These are phyloP conservation scores for Taphrina communis DNA, from an alignment of 1,139 yeast species.

Conservation along the genomic window DNA sequence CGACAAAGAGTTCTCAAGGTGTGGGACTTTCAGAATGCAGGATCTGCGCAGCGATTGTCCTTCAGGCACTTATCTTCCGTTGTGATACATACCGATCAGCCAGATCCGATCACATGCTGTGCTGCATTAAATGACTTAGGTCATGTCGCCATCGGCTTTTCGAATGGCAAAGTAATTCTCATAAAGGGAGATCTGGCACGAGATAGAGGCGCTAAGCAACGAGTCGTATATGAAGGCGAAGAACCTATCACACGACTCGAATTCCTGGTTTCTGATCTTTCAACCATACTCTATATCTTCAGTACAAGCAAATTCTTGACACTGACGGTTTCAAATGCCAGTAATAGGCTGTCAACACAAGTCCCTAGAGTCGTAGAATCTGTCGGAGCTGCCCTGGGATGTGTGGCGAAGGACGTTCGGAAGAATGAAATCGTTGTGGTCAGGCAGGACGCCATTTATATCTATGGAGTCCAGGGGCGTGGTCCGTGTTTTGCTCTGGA, in stretches of 20 bases:
- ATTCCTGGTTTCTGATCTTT: conserved; percentile 56
- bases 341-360: conserved; percentile 73
- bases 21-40: conserved; percentile 17
- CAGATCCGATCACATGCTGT: conserved; percentile 35
- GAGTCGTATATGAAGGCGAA: conserved; percentile 70
- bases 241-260: conserved; percentile 84
- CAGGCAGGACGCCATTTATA: conserved; percentile 59
- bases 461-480: conserved; percentile 63
- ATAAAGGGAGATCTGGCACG: conserved; percentile 85
- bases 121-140: conserved; percentile 15
- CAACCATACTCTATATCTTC: conserved; percentile 60
- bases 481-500: conserved; percentile 66
- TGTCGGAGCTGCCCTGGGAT: conserved; percentile 74
- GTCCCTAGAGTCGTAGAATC: conserved; percentile 69
- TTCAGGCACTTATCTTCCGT: conserved; percentile 17
- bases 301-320: conserved; percentile 75
- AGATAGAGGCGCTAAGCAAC: conserved; percentile 88
- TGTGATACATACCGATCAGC: conserved; percentile 20
- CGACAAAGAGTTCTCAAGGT: conserved; percentile 31
- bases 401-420: conserved; percentile 59
- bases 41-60: not conserved
- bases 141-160: conserved; percentile 79
- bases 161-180: conserved; percentile 82
- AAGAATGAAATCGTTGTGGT: conserved; percentile 61
- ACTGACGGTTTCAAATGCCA: conserved; percentile 71